phyloP scores from a whole-genome alignment of 176 grass and related monocot species.

The Areca catechu region DNA sequence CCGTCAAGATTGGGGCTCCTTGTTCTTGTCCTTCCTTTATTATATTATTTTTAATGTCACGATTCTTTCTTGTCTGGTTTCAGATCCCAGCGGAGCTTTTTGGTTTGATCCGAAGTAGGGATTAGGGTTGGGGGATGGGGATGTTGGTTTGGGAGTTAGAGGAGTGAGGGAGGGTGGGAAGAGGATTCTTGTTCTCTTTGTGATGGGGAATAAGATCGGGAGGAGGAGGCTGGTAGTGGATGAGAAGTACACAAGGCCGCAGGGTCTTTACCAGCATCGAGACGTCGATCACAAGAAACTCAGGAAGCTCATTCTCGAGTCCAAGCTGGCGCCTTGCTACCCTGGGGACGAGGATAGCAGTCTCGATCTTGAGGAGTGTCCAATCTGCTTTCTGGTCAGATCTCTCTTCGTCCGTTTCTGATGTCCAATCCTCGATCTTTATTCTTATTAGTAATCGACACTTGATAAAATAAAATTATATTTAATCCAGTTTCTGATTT shows the following conservation, averaged over 20 bases:
- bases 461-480: too few species aligned
- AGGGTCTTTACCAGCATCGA: conserved; percentile 82
- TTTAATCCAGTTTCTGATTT: neutral
- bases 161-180: neutral
- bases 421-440: neutral
- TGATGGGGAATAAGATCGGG: conserved; percentile 94
- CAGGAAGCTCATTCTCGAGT: conserved; percentile 93
- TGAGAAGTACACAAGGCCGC: conserved; percentile 81
- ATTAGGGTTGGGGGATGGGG: neutral
- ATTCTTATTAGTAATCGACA: neutral
- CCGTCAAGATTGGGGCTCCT: too few species aligned
- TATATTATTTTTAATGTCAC: too few species aligned
- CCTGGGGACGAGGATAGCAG: conserved; percentile 56
- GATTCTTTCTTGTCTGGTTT: too few species aligned
- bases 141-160: too few species aligned
- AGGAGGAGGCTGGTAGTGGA: conserved; percentile 71
- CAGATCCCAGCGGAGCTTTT: too few species aligned
- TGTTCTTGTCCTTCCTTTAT: too few species aligned
- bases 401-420: conserved; percentile 16
- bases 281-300: conserved; percentile 97
- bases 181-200: neutral
- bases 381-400: conserved; percentile 93
- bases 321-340: conserved; percentile 96
- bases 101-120: conserved; percentile 1
- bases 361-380: conserved; percentile 82